Conservation (phyloP, 176 grass and related monocot species). For the Lolium multiflorum region DNA sequence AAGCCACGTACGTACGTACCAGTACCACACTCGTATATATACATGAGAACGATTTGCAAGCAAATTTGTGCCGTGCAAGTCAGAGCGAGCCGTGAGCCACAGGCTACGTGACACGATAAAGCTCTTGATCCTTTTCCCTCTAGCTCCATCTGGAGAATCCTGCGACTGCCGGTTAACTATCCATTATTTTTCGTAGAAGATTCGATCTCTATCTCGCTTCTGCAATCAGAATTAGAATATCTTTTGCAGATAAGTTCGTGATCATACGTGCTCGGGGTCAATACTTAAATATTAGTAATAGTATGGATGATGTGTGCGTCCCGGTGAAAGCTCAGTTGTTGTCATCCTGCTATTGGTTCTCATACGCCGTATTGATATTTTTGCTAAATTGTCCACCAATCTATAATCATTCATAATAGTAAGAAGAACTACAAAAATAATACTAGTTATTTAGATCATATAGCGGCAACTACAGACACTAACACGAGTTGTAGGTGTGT, state of each 20-base stretch:
- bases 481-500: no score
- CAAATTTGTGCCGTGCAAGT: constrained; percentile 40
- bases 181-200: constrained; percentile 28
- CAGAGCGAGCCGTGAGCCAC: constrained; percentile 41
- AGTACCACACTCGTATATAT: not conserved
- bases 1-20: constrained; percentile 6
- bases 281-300: not conserved
- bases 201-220: not conserved
- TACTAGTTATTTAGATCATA: no score
- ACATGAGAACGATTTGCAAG: constrained; percentile 28
- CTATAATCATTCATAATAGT: no score
- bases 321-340: constrained; percentile 24
- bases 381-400: no score
- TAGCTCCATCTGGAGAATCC: constrained; percentile 14
- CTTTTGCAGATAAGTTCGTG: constrained; percentile 17
- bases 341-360: not conserved
- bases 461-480: no score
- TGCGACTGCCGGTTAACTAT: constrained; percentile 17
- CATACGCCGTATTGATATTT: not conserved
- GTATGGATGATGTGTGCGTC: not conserved
- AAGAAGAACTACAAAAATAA: no score
- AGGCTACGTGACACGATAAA: constrained; percentile 4
- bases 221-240: constrained; percentile 25
- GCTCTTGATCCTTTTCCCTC: constrained; percentile 16
- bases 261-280: not conserved